Percentiles rank a stretch among this genome's conserved stretches.
These are phyloP conservation scores for Malus orientalis DNA, from an alignment of 306 rosid species.

Conservation along the genomic window DNA sequence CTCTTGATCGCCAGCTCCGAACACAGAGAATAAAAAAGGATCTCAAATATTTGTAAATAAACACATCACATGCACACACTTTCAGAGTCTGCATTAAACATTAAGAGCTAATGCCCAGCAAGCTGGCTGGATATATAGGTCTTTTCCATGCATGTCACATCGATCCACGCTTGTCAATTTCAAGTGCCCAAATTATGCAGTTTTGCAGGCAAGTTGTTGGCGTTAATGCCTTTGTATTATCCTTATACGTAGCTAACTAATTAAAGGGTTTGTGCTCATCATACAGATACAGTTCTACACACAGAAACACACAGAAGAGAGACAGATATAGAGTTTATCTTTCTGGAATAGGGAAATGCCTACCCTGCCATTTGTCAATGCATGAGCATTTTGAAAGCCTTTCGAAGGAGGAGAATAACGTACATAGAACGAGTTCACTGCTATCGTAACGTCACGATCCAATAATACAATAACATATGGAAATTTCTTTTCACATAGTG, in stretches of 20 bases:
- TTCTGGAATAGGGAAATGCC: slow-evolving; percentile 1
- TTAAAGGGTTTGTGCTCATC: neutral
- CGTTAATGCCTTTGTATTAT: slow-evolving; percentile 29
- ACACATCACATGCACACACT: slow-evolving; percentile 45
- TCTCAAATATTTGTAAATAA: neutral
- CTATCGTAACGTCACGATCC: rapidly evolving
- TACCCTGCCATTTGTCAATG: slow-evolving; percentile 25
- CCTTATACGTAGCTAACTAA: slow-evolving; percentile 28
- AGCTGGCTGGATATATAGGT: neutral
- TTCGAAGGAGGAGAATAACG: too few relatives aligned
- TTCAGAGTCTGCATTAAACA: slow-evolving; percentile 29
- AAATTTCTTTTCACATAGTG: too few relatives aligned
- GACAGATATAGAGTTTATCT: neutral
- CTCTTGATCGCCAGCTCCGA: too few relatives aligned
- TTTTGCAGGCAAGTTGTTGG: slow-evolving; percentile 49
- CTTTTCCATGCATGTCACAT: slow-evolving; percentile 27
- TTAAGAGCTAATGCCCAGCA: slow-evolving; percentile 11
- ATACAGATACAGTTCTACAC: neutral
- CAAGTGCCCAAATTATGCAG: slow-evolving; percentile 36
- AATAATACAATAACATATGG: too few relatives aligned
- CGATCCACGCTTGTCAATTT: slow-evolving; percentile 52
- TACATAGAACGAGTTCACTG: too few relatives aligned
- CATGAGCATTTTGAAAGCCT: slow-evolving; percentile 18
- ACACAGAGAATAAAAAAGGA: too few relatives aligned
- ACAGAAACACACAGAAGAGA: neutral